Evolutionary conservation across 2,329 filamentous ascomycete species (phyloP).

Genomic region (Colletotrichum eleusines): DNA sequence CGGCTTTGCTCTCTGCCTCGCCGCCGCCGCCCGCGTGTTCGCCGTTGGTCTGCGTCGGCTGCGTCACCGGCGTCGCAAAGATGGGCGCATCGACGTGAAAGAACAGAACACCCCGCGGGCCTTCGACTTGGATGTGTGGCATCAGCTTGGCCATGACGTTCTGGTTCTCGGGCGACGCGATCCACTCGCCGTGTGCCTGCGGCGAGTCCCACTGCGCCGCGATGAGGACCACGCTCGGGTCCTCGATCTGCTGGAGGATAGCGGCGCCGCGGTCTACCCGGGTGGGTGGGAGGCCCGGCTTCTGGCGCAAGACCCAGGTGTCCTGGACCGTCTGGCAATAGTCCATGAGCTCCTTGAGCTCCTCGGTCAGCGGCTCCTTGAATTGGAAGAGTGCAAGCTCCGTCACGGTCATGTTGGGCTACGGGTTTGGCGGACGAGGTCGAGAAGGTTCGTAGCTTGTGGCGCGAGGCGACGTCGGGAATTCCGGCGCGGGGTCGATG

Average conservation of each 20-base stretch:
- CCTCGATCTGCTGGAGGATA: slow-evolving; percentile 52
- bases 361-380: slow-evolving; percentile 47
- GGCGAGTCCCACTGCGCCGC: slow-evolving; percentile 60
- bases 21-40: neutral
- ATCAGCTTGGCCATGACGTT: slow-evolving; percentile 50
- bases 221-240: slow-evolving; percentile 56
- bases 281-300: slow-evolving; percentile 51
- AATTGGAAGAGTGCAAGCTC: slow-evolving; percentile 55
- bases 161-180: slow-evolving; percentile 56
- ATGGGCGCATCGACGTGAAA: slow-evolving; percentile 56
- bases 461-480: neutral
- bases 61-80: slow-evolving; percentile 36
- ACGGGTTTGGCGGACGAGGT: neutral
- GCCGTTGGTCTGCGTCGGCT: slow-evolving; percentile 14
- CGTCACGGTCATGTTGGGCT: slow-evolving; percentile 52
- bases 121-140: slow-evolving; percentile 50
- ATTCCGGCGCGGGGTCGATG: slow-evolving; percentile 22
- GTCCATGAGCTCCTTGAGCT: slow-evolving; percentile 51
- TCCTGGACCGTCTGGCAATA: slow-evolving; percentile 53
- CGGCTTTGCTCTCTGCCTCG: slow-evolving; percentile 21
- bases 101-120: slow-evolving; percentile 50
- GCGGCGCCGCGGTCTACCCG: slow-evolving; percentile 51
- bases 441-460: neutral
- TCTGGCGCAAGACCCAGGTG: slow-evolving; percentile 54
- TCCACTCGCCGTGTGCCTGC: slow-evolving; percentile 58